Evolutionary conservation across 2,329 filamentous ascomycete genomes (phyloP), one percentile per base, ranked within the genome.

Genomic region (Aaosphaeria arxii): DNA sequence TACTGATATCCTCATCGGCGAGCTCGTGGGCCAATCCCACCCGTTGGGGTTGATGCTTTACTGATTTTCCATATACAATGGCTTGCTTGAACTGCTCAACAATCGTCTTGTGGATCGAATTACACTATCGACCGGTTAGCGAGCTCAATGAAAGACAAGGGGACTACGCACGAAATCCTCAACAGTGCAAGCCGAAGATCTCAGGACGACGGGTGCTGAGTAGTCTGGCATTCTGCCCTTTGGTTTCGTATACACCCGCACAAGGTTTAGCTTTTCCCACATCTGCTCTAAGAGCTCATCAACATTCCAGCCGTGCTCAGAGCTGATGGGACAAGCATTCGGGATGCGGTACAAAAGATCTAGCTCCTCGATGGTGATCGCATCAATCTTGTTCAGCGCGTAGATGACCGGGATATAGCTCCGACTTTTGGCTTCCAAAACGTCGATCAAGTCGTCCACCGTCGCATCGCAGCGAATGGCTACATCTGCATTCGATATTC

Each of bases 391-490:
- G 82, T 99, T 99, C 63, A 99, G 81, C 39, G 95, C 94, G 75
- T 99, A 99, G 46, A 99, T 89, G 55, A 97, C 94, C n/a, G 94
- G 94, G 57, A 99, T 97, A 71, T 99, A 99, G 69, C 89, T 91
- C 72, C 94, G 83, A 69, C 87, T 90, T 79, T 89, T 96, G 42
- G 92, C 92, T 72, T 99, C 94, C 41, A 99, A 82, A 17, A 99
- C 76, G 72, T 99, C 94, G 66, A 99, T 99, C 56, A 99, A 74
- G 71, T 99, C 94, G 73, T 99, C 94, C 54, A 99, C 85, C 2
- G 94, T 99, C 48, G 94, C 94, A 72, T 99, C 94, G 73, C 94
- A 99, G 56, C 94, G 88, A 70, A 99, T 97, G 42, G 92, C 89
- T 65, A 99, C 95, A 74, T 99, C 94, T 44, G 92, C 94, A 46